Conservation (phyloP, 331 rosid genomes). For the Acacia concinna region DNA sequence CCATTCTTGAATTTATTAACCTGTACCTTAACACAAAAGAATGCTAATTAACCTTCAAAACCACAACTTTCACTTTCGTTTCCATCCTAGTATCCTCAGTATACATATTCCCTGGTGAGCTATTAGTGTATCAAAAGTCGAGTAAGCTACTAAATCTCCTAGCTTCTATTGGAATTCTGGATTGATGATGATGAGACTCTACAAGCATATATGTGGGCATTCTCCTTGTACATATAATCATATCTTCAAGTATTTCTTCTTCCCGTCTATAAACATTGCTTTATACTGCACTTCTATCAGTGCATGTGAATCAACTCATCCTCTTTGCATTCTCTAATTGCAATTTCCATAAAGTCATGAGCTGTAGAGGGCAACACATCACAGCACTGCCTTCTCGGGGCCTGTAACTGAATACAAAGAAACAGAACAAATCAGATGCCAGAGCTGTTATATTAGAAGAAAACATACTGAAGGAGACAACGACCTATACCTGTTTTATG, state of each 20-base stretch:
- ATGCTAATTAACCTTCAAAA: not conserved
- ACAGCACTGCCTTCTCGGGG: slow-evolving; percentile 96
- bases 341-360: slow-evolving; percentile 56
- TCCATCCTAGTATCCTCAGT: not conserved
- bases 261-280: not conserved
- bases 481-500: slow-evolving; percentile 59
- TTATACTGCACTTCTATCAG: slow-evolving; percentile 10
- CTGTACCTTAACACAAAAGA: not conserved
- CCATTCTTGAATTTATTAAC: not conserved
- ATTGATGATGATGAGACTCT: not conserved
- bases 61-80: not conserved
- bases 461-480: no score
- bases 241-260: not conserved
- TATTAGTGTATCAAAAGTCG: not conserved
- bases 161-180: not conserved
- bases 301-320: slow-evolving; percentile 69
- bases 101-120: not conserved
- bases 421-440: not conserved
- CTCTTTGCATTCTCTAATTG: slow-evolving; percentile 80
- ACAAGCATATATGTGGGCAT: not conserved
- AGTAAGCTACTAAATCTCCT: not conserved
- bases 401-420: slow-evolving; percentile 64
- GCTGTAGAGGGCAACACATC: slow-evolving; percentile 60
- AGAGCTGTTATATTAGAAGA: not conserved
- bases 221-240: not conserved